Percentiles rank a stretch among this genome's conserved stretches.
Evolutionary conservation across 2,329 filamentous ascomycete genomes (phyloP).

Genomic region (Paradendryphiella salina): DNA sequence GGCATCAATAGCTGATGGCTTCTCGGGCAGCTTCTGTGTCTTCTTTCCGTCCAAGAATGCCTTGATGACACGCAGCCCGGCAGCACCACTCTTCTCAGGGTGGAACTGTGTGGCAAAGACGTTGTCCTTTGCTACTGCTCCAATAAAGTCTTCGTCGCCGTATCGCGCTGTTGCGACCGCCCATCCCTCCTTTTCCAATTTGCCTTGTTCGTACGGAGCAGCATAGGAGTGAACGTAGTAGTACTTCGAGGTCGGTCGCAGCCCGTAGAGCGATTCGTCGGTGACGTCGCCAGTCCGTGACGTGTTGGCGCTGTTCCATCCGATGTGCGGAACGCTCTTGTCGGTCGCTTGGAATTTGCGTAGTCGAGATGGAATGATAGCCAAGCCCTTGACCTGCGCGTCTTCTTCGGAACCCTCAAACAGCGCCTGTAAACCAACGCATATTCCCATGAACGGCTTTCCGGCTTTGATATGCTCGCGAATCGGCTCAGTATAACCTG

Average conservation of each 20-base stretch:
- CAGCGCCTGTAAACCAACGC: conserved; percentile 88
- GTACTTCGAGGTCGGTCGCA: conserved; percentile 85
- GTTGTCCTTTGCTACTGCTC: conserved; percentile 83
- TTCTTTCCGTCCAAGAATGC: conserved; percentile 80
- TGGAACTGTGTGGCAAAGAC: conserved; percentile 94
- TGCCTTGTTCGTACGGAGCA: conserved; percentile 70
- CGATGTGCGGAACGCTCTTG: conserved; percentile 98
- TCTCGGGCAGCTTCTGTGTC: conserved; percentile 57
- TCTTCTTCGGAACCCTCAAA: conserved; percentile 87
- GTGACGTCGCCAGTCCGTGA: conserved; percentile 47
- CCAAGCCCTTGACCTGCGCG: conserved; percentile 70
- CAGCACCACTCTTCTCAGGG: conserved; percentile 93
- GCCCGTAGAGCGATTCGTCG: conserved; percentile 70
- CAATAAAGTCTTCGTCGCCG: conserved; percentile 85
- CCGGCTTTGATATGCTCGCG: conserved; percentile 79
- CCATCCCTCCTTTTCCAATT: conserved; percentile 83
- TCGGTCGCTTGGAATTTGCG: conserved; percentile 73
- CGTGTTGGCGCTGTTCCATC: conserved; percentile 90
- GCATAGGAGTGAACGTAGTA: conserved; percentile 99
- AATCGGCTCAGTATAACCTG: conserved; percentile 83
- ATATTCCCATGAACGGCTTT: conserved; percentile 99
- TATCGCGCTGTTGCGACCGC: conserved; percentile 88
- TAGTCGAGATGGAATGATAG: conserved; percentile 71
- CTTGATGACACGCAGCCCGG: conserved; percentile 79
- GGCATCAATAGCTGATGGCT: conserved; percentile 32